A percentile compares a stretch with the other conserved stretches of the same genome.
Evolutionary conservation across 78 protist species (phyloP).

Genomic region (Monosiga brevicollis): DNA sequence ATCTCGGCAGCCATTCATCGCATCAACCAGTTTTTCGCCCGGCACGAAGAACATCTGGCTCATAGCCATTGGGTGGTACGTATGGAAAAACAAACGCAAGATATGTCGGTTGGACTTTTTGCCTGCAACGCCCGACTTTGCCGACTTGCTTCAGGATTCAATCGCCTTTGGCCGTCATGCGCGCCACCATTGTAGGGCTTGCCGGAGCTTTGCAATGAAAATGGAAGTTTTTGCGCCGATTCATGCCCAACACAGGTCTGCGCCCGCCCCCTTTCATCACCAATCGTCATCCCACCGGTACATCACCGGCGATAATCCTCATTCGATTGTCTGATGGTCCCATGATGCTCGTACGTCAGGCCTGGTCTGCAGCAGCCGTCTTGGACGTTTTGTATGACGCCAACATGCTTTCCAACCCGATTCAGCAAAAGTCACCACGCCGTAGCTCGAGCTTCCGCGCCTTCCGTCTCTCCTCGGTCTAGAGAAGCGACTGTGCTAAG

Average conservation of each 20-base stretch:
- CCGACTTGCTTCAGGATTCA: background rate
- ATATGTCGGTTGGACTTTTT: background rate
- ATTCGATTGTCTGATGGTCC: no score
- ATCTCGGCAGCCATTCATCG: background rate
- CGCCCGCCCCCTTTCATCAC: no score
- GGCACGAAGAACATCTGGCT: conserved; percentile 12
- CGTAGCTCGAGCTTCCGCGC: no score
- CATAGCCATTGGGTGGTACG: conserved; percentile 4
- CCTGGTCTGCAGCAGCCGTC: no score
- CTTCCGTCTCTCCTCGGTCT: no score
- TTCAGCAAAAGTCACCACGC: no score
- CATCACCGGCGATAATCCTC: no score
- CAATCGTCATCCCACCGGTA: no score
- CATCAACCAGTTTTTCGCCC: conserved; percentile 5
- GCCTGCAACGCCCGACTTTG: background rate
- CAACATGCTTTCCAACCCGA: no score
- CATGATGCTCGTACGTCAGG: no score
- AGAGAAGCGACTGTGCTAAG: no score
- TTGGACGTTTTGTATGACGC: no score
- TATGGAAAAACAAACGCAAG: background rate
- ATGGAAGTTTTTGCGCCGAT: conserved; percentile 36
- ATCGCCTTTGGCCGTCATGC: background rate
- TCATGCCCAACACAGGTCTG: conserved; percentile 20
- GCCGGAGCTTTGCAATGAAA: conserved; percentile 73
- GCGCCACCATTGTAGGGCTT: conserved; percentile 33